A percentile compares a stretch with the other conserved stretches of the same genome.
Evolutionary conservation across 805 yeast genomes (phyloP).

Genomic region (Candida bentonensis): DNA sequence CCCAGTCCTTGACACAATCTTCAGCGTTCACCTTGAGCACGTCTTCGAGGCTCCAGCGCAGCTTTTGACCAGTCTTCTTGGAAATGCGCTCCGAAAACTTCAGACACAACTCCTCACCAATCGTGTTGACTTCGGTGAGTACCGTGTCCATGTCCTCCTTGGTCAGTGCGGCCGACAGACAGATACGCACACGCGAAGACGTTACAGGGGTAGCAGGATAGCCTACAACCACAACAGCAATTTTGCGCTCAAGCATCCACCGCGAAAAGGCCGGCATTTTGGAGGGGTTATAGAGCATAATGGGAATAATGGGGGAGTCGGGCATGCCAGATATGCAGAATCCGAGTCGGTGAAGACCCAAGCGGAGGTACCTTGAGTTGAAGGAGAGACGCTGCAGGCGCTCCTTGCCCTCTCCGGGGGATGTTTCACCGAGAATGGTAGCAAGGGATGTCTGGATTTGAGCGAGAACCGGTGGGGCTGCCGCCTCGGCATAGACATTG

Average conservation of each 20-base stretch:
- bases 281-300: conserved; percentile 76
- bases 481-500: conserved; percentile 66
- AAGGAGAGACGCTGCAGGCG: conserved; percentile 88
- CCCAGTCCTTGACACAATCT: conserved; percentile 25
- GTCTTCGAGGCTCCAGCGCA: conserved; percentile 59
- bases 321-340: conserved; percentile 90
- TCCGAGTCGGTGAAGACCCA: conserved; percentile 84
- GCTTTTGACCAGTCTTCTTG: conserved; percentile 9
- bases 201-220: conserved; percentile 95
- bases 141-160: conserved; percentile 85
- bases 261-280: conserved; percentile 90
- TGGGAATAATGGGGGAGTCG: conserved; percentile 91
- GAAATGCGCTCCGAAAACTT: conserved; percentile 59
- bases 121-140: conserved; percentile 52
- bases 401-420: conserved; percentile 88
- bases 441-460: conserved; percentile 74
- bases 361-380: conserved; percentile 83
- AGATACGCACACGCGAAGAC: conserved; percentile 80
- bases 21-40: conserved; percentile 57
- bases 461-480: conserved; percentile 80
- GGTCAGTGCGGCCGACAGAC: conserved; percentile 83
- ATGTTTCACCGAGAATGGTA: conserved; percentile 66
- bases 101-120: conserved; percentile 64
- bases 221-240: conserved; percentile 93
- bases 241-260: conserved; percentile 58